Conservation (phyloP, 129 eudicot species). For the Ambrosia artemisiifolia region DNA sequence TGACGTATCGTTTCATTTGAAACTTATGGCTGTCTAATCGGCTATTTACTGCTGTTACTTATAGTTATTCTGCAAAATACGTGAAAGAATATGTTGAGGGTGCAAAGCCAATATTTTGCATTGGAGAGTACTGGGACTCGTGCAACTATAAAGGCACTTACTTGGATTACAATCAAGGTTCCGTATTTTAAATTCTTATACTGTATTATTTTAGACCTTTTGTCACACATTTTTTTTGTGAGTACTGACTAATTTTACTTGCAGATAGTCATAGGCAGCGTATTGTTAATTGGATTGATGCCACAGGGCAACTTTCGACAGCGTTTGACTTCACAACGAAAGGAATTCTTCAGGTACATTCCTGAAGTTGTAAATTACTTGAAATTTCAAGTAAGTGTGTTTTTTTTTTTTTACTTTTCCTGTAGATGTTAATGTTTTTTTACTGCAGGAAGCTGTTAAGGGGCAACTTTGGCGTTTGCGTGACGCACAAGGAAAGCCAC, state of each 20-base stretch:
- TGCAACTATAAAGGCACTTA: conserved; percentile 63
- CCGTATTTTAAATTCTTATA: background rate
- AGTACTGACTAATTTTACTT: conserved; percentile 17
- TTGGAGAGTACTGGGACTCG: conserved; percentile 92
- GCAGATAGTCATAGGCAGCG: conserved; percentile 98
- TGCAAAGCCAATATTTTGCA: conserved; percentile 68
- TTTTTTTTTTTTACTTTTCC: background rate
- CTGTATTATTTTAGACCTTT: background rate
- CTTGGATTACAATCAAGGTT: conserved; percentile 83
- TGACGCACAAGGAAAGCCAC: conserved; percentile 90
- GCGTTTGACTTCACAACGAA: conserved; percentile 97
- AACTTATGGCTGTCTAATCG: background rate
- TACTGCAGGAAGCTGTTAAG: conserved; percentile 72
- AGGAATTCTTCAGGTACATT: conserved; percentile 81
- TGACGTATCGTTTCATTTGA: background rate
- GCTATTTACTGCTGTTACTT: background rate
- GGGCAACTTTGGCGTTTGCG: conserved; percentile 84
- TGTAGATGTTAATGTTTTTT: conserved; percentile 2
- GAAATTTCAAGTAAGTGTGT: too few relatives aligned
- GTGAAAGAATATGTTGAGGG: conserved; percentile 77
- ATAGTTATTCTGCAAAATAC: conserved; percentile 75
- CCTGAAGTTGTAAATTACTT: background rate
- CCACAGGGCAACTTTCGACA: conserved; percentile 68
- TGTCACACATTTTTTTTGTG: background rate
- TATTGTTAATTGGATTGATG: conserved; percentile 86